These are phyloP conservation scores for Neurospora sp. DNA, from an alignment of 495 filamentous ascomycete species.

Conservation along the genomic window DNA sequence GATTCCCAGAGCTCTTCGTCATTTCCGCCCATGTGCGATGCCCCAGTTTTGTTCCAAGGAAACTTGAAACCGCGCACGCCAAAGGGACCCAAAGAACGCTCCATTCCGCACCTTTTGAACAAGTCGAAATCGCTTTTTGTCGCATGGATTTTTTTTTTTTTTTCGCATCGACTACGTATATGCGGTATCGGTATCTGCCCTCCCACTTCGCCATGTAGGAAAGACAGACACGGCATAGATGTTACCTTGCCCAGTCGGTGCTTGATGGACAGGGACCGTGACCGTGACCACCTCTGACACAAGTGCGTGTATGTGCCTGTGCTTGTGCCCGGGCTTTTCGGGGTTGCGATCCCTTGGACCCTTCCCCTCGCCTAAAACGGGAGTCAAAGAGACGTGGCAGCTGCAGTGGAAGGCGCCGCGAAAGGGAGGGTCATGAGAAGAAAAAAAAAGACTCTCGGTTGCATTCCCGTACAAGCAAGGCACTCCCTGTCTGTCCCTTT, in stretches of 20 bases:
- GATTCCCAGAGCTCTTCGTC: slow-evolving; percentile 3
- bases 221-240: not conserved
- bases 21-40: slow-evolving; percentile 3
- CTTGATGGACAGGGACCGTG: not conserved
- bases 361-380: not conserved
- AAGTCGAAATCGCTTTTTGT: not conserved
- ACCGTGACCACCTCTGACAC: not conserved
- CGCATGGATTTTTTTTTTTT: not conserved
- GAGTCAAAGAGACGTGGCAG: not conserved
- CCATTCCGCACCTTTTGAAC: not conserved
- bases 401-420: not conserved
- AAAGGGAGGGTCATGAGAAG: not conserved
- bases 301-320: not conserved
- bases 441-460: not conserved
- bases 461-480: not conserved
- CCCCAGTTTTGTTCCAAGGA: slow-evolving; percentile 7
- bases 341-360: not conserved
- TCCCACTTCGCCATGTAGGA: not conserved
- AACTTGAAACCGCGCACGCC: not conserved
- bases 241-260: not conserved
- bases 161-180: not conserved
- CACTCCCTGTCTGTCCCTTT: not conserved
- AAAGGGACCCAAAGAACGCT: not conserved
- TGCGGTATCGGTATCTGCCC: not conserved
- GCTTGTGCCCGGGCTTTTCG: not conserved